These are phyloP conservation scores for Pseudevernia furfuracea DNA, from an alignment of 495 filamentous ascomycete species.

Conservation along the genomic window DNA sequence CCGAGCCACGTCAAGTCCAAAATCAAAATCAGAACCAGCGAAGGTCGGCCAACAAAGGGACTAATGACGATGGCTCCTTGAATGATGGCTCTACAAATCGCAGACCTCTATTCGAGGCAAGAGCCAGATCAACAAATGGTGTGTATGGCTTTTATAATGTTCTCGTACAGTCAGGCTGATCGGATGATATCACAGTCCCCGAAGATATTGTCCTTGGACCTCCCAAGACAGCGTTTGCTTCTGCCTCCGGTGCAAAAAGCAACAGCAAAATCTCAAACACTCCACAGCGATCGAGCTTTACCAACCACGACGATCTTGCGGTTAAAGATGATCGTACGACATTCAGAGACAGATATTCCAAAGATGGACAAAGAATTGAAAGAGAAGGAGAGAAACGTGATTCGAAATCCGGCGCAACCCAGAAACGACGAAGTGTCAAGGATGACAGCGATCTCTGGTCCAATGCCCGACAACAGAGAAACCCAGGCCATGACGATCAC, in stretches of 20 bases:
- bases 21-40: conserved; percentile 42
- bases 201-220: conserved; percentile 88
- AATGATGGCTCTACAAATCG: conserved; percentile 40
- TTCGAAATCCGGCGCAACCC: conserved; percentile 32
- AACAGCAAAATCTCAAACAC: conserved; percentile 46
- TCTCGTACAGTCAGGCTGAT: conserved; percentile 17
- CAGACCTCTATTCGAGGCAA: conserved; percentile 55
- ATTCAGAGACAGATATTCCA: conserved; percentile 49
- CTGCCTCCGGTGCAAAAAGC: conserved; percentile 56
- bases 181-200: conserved; percentile 36
- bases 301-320: conserved; percentile 43
- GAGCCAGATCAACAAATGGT: conserved; percentile 51
- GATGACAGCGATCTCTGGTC: conserved; percentile 55
- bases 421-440: conserved; percentile 39
- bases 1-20: conserved; percentile 37
- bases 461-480: conserved; percentile 45
- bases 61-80: conserved; percentile 20
- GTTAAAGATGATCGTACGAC: conserved; percentile 53
- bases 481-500: conserved; percentile 47
- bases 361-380: conserved; percentile 41
- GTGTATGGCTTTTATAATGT: conserved; percentile 13
- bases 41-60: conserved; percentile 27
- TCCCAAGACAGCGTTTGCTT: conserved; percentile 79
- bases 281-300: conserved; percentile 41
- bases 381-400: conserved; percentile 40